Evolutionary conservation across 768 basidiomycete genomes (phyloP).

Genomic region (Paxillus involutus): DNA sequence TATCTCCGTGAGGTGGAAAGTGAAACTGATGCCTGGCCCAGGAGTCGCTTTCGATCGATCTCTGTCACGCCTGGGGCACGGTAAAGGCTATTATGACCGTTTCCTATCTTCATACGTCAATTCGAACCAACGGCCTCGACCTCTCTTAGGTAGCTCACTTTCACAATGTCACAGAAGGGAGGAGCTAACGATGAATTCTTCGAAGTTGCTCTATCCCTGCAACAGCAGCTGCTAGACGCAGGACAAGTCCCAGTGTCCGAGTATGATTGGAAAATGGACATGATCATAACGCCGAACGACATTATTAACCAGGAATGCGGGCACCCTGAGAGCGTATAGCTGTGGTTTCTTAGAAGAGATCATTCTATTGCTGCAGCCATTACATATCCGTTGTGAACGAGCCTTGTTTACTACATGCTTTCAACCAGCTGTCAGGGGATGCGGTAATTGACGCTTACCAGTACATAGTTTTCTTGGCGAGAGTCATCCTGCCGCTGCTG

Average conservation of each 20-base stretch:
- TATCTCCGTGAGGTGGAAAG: slow-evolving; percentile 9
- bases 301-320: slow-evolving; percentile 22
- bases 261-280: slow-evolving; percentile 65
- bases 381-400: slow-evolving; percentile 26
- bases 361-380: slow-evolving; percentile 12
- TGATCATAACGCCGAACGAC: slow-evolving; percentile 51
- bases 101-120: slow-evolving; percentile 59
- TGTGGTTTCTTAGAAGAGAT: slow-evolving; percentile 12
- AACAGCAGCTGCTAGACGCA: slow-evolving; percentile 59
- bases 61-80: slow-evolving; percentile 72
- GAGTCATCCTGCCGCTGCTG: slow-evolving; percentile 9
- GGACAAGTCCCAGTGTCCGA: slow-evolving; percentile 52
- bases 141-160: slow-evolving; percentile 54
- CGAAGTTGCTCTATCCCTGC: slow-evolving; percentile 63
- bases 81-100: slow-evolving; percentile 82
- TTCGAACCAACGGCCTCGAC: slow-evolving; percentile 41
- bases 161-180: slow-evolving; percentile 8
- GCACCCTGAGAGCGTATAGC: slow-evolving; percentile 20
- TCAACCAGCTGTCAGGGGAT: slow-evolving; percentile 7
- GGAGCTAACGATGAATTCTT: slow-evolving; percentile 12
- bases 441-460: slow-evolving; percentile 27
- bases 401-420: slow-evolving; percentile 10
- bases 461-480: slow-evolving; percentile 22
- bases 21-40: slow-evolving; percentile 24
- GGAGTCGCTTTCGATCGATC: slow-evolving; percentile 76